These are phyloP conservation scores for Pseudocercospora vitis DNA, from an alignment of 2,329 filamentous ascomycete species.

Conservation along the genomic window DNA sequence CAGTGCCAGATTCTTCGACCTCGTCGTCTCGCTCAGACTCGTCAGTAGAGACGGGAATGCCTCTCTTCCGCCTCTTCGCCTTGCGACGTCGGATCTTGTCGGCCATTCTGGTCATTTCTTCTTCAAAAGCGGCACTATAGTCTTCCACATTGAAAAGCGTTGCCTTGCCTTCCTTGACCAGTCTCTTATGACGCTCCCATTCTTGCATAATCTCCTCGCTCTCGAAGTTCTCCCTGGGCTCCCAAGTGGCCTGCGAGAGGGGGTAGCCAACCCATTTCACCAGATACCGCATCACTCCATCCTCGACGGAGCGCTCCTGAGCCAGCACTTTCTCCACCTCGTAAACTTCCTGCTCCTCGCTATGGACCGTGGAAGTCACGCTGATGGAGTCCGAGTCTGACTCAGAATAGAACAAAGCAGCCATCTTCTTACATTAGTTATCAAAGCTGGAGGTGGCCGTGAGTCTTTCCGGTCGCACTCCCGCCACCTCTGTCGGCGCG, in stretches of 20 bases:
- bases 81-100: slow-evolving; percentile 24
- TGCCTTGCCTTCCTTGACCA: slow-evolving; percentile 19
- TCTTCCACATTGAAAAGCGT: slow-evolving; percentile 29
- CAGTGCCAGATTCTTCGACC: neutral
- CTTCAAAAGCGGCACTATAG: slow-evolving; percentile 23
- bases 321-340: slow-evolving; percentile 36
- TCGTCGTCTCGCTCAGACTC: neutral
- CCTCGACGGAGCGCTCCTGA: slow-evolving; percentile 19
- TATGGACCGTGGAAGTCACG: slow-evolving; percentile 31
- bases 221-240: slow-evolving; percentile 26
- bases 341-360: slow-evolving; percentile 28
- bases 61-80: slow-evolving; percentile 30
- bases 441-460: neutral
- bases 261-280: slow-evolving; percentile 38
- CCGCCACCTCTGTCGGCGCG: neutral
- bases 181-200: slow-evolving; percentile 30
- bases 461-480: neutral
- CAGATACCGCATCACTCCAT: slow-evolving; percentile 26
- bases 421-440: neutral
- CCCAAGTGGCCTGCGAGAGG: slow-evolving; percentile 33
- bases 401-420: slow-evolving; percentile 18
- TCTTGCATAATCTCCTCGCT: slow-evolving; percentile 17
- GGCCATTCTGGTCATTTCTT: slow-evolving; percentile 12
- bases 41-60: slow-evolving; percentile 9
- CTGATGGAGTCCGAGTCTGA: slow-evolving; percentile 33